Base-by-base conservation (phyloP, 305 asterid genomes). In the Fraxinus velutina region DNA sequence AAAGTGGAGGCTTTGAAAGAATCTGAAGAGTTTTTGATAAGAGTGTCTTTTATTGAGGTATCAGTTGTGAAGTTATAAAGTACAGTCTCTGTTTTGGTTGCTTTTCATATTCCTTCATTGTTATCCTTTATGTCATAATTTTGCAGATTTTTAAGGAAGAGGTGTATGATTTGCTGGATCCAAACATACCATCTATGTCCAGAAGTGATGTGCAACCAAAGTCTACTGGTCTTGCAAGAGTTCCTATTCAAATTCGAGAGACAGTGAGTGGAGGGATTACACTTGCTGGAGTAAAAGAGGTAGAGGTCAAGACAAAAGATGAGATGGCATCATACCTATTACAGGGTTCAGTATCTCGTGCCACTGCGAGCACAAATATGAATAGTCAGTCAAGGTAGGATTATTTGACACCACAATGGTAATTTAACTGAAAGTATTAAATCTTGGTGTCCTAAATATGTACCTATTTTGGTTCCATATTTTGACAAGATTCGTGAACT, bases 281-380 rank as follows among this genome's bases (percentile, higher is more conserved):
- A 27, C 94, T 96, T 75, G 97, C 99, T 64, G 99, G 99, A 60
- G 99, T 96, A 30, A 96, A 97, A n/a, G 99, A 96, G 86, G 93
- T 97, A 66, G 99, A 94, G 79, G 99, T 92, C 47, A 86, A 91
- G 84, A 89, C 96, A 55, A 94, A 92, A 77, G 97, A 93, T 80
- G 99, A 96, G 88, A 96, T 96, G 98, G 92, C 97, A 55, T 92
- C 96, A 55, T 90, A 83, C 82, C 92, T 96, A 24, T 72, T 96
- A 77, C 92, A 88, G 75, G 99, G 99, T 68, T 94, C 99, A 0
- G 86, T 96, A 71, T 77, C 91, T 76, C 99, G 99, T 75, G 99
- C 99, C 44, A 96, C 99, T 7, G 99, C 91, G 75, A 96, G 99
- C 91, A 96, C 99, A 36, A 96, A 96, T 78, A 96, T 96, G 99